Evolutionary conservation across 192 early-diverging fungal species (phyloP), one percentile per base, ranked within the genome.

Genomic region (Phycomyces blakesleeanus): DNA sequence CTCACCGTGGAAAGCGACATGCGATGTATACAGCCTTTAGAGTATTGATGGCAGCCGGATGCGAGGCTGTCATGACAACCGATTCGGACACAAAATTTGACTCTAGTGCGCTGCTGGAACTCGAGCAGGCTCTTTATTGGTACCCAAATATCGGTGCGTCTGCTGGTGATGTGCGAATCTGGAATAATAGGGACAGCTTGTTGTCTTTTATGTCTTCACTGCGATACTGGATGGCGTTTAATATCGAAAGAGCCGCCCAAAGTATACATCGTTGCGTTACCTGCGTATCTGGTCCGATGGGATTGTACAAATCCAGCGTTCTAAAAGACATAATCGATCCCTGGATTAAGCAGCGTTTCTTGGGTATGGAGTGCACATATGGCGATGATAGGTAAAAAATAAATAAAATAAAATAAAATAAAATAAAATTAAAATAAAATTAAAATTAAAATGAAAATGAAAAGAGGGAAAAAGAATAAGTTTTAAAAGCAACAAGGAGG

Each of bases 171-270:
- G 74, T 76, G 0, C 69, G 81, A 11, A 86, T 86, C 22, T 83
- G 77, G 67, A 86, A 86, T 52, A 73, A 68, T 11, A 76, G 69
- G 0, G 78, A 77, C 9, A 57, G 29, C 9, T 61, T 82, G 53
- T 54, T 86, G 47, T 85, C 85, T 7, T 84, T 85, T 60, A 55
- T 86, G 50, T 87, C 85, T 0, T 81, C 79, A 9, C 62, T 86
- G 16, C 81, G 85, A 5, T 86, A 86, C 59, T 80, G 80, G 81
- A 78, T 86, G 64, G 85, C 85, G 3, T 86, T 86, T 51, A 86
- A 86, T 71, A 79, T 86, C 22, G 85, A 86, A 59, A 73, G 85
- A 44, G 81, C 82, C 4, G 81, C 82, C 0, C 85, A 86, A 29
- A 81, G 79, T 8, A 85, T 78, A 58, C 73, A 81, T 49, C 71